Percentiles rank a stretch among this genome's conserved stretches.
These are phyloP conservation scores for Trypethelium eluteriae DNA, from an alignment of 495 filamentous ascomycete species.

Conservation along the genomic window DNA sequence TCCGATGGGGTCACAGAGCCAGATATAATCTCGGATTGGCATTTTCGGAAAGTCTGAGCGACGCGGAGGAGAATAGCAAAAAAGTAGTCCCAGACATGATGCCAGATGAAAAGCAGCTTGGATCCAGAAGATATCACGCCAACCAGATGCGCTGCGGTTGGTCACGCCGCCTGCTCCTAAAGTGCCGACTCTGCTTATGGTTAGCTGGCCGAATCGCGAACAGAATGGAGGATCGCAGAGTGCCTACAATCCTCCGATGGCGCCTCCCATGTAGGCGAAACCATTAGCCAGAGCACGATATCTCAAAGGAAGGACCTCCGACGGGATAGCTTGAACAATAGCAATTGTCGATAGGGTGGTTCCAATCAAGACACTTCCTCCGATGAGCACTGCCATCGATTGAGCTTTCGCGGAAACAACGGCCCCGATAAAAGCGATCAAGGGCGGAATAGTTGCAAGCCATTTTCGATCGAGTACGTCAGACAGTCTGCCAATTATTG, in stretches of 20 bases:
- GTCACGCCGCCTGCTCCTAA: slow-evolving; percentile 48
- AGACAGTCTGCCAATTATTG: slow-evolving; percentile 47
- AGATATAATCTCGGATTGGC: slow-evolving; percentile 39
- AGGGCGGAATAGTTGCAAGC: slow-evolving; percentile 42
- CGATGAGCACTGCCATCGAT: slow-evolving; percentile 48
- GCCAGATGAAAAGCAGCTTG: slow-evolving; percentile 47
- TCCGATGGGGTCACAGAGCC: slow-evolving; percentile 49
- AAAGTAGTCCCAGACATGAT: slow-evolving; percentile 41
- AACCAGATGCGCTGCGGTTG: slow-evolving; percentile 40
- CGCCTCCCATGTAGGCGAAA: slow-evolving; percentile 42
- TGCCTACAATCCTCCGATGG: slow-evolving; percentile 44
- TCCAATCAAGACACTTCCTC: slow-evolving; percentile 49
- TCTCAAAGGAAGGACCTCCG: slow-evolving; percentile 49
- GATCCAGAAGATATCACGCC: slow-evolving; percentile 54
- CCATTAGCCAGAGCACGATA: slow-evolving; percentile 48
- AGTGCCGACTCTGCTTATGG: slow-evolving; percentile 34
- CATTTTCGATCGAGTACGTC: slow-evolving; percentile 49
- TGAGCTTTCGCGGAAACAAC: slow-evolving; percentile 48
- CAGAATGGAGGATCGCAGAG: background rate
- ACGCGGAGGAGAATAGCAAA: slow-evolving; percentile 46
- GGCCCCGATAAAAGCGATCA: slow-evolving; percentile 47
- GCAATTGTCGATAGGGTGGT: slow-evolving; percentile 46
- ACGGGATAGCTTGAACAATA: slow-evolving; percentile 48
- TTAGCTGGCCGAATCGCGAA: background rate
- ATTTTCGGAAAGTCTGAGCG: slow-evolving; percentile 38